Conservation (phyloP, 2,329 filamentous ascomycete genomes). For the Fusarium sterilihyphosum region DNA sequence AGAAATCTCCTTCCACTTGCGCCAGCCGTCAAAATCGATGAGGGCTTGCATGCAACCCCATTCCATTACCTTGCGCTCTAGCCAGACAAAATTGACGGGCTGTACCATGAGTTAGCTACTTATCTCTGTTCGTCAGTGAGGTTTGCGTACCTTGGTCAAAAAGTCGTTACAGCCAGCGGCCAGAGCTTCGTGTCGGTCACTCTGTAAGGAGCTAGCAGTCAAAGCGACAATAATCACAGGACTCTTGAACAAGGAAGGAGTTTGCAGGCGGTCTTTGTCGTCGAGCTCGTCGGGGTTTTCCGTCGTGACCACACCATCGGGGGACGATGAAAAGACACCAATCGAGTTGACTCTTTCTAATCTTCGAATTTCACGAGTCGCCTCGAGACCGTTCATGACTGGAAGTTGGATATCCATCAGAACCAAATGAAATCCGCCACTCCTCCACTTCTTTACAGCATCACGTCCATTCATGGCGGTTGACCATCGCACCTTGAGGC, state of each 20-base stretch:
- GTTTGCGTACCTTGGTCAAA: conserved; percentile 82
- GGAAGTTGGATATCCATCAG: conserved; percentile 99
- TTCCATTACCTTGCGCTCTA: conserved; percentile 97
- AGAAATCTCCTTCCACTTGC: conserved; percentile 91
- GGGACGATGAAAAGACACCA: conserved; percentile 83
- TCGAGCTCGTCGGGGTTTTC: conserved; percentile 59
- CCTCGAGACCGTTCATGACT: conserved; percentile 94
- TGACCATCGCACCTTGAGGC: conserved; percentile 94
- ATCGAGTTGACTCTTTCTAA: conserved; percentile 92
- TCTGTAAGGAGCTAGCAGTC: conserved; percentile 93
- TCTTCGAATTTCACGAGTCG: conserved; percentile 91
- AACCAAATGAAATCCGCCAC: conserved; percentile 93
- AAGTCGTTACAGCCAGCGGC: conserved; percentile 98
- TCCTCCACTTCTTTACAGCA: conserved; percentile 91
- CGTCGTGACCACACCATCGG: conserved; percentile 59
- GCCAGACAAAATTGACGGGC: conserved; percentile 98
- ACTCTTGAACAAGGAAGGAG: conserved; percentile 84
- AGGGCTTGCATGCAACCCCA: conserved; percentile 99
- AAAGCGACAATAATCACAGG: conserved; percentile 98
- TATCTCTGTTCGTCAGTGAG: background rate
- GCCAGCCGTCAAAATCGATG: conserved; percentile 98
- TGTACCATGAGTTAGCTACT: conserved; percentile 50
- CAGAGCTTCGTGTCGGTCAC: conserved; percentile 92
- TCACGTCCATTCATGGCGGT: conserved; percentile 96
- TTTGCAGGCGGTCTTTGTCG: conserved; percentile 75